Evolutionary conservation across 2,329 filamentous ascomycete genomes (phyloP), one percentile per base, ranked within the genome.

Genomic region (Alternaria triticimaculans): DNA sequence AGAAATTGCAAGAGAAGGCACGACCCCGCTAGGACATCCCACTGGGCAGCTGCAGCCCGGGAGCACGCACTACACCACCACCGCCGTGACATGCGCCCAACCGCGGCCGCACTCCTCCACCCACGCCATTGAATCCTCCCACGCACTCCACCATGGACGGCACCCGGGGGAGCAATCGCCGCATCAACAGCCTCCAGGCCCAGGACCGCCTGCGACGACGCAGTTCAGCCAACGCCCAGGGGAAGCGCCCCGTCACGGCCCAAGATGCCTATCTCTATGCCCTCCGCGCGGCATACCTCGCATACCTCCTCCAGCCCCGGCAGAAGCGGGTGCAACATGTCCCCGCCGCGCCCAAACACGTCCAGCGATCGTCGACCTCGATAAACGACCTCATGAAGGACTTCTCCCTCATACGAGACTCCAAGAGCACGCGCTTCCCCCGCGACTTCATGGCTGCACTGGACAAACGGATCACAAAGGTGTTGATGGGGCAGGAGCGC

Each of bases 261-360:
- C 92, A 96, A 73, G 93, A 97, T 81, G 94, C 93, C 77, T 97
- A 96, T 82, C 92, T 90, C 67, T 97, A 93, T 82, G 94, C 94
- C 73, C 88, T 99, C 58, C 92, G 96, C 66, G 90, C 92, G 71
- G 95, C 95, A 71, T 97, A 93, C 81, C 91, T 99, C 62, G 87
- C 95, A 80, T 96, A 99, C 81, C 89, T 98, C 48, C 87, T 99
- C 56, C 94, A 97, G 79, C 95, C 96, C 67, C 92, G 94, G 76
- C 88, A 92, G 75, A 96, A 95, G 82, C 89, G 93, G 76, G 92
- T 95, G 76, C 93, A 97, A 83, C 96, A 94, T 86, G 89, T 96
- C 45, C 84, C 83, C 58, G 81, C 82, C 77, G 87, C 68, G 83
- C 87, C 88, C 60, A 87, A 88, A 65, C 83, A 87, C 8, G 79